These are phyloP conservation scores for Neonectria ditissima DNA, from an alignment of 2,329 filamentous ascomycete genomes.

Conservation along the genomic window DNA sequence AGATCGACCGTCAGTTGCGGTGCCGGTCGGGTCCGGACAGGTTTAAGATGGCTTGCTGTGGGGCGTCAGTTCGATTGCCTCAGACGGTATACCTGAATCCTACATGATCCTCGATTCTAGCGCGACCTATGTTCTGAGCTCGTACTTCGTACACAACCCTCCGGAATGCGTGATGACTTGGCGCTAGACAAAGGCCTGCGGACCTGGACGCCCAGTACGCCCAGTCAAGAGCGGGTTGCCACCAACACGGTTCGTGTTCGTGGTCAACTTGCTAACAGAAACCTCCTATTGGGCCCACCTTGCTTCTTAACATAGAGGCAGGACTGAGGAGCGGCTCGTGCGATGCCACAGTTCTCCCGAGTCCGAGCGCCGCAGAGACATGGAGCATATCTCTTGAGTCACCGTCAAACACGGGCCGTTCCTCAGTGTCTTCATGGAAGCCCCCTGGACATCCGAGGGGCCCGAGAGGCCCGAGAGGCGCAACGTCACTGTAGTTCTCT, in stretches of 20 bases:
- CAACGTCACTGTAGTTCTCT: neutral
- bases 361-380: neutral
- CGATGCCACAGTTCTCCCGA: conserved; percentile 17
- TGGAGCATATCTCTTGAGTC: conserved; percentile 4
- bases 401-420: neutral
- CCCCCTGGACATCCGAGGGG: conserved; percentile 7
- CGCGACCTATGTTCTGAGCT: neutral
- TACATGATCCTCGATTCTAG: conserved; percentile 21
- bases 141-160: conserved; percentile 1
- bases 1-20: conserved; percentile 22
- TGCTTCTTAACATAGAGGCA: conserved; percentile 28
- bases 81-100: conserved; percentile 22
- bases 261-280: conserved; percentile 18
- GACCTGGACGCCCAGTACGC: neutral
- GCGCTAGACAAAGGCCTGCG: conserved; percentile 28
- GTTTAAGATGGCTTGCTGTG: conserved; percentile 17
- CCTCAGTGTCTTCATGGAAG: neutral
- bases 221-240: neutral
- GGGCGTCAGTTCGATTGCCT: conserved; percentile 18
- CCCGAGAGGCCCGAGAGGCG: conserved; percentile 1
- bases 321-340: conserved; percentile 20
- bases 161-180: conserved; percentile 32
- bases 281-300: conserved; percentile 25
- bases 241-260: conserved; percentile 34
- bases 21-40: conserved; percentile 15